A percentile compares a stretch with the other conserved stretches of the same genome.
phyloP scores from a whole-genome alignment of 2,329 filamentous ascomycete genomes.

The Phyllosticta ampelicida region DNA sequence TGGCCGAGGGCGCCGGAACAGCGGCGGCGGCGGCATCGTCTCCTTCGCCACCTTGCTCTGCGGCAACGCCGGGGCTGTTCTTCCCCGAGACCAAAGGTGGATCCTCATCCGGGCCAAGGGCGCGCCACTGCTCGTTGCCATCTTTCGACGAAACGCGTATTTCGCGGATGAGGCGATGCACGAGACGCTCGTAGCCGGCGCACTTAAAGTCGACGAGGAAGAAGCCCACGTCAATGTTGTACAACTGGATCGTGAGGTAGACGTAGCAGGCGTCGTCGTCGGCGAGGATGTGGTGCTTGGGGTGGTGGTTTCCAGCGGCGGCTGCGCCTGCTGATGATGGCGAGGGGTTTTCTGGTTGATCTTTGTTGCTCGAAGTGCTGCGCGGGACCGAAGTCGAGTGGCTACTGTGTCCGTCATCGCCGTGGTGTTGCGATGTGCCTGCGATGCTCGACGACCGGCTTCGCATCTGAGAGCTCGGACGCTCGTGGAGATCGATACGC shows the following conservation, averaged over 20 bases:
- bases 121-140: slow-evolving; percentile 14
- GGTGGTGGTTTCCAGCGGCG: slow-evolving; percentile 32
- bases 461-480: not conserved
- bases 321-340: slow-evolving; percentile 18
- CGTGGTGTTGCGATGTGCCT: not conserved
- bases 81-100: slow-evolving; percentile 13
- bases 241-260: slow-evolving; percentile 92
- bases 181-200: slow-evolving; percentile 87
- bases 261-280: slow-evolving; percentile 67
- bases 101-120: slow-evolving; percentile 23
- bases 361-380: slow-evolving; percentile 21
- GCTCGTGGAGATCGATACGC: slow-evolving; percentile 34
- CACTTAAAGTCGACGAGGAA: slow-evolving; percentile 98
- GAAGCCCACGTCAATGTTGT: slow-evolving; percentile 78
- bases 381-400: slow-evolving; percentile 12
- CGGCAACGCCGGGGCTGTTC: not conserved
- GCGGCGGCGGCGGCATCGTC: slow-evolving; percentile 17
- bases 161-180: slow-evolving; percentile 34
- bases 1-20: slow-evolving; percentile 22
- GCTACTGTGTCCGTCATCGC: slow-evolving; percentile 1
- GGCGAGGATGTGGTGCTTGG: slow-evolving; percentile 16
- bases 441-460: slow-evolving; percentile 7
- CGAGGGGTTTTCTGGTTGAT: not conserved
- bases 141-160: slow-evolving; percentile 19
- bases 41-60: slow-evolving; percentile 15